These are phyloP conservation scores for Neonectria punicea DNA, from an alignment of 2,329 filamentous ascomycete species.

Conservation along the genomic window DNA sequence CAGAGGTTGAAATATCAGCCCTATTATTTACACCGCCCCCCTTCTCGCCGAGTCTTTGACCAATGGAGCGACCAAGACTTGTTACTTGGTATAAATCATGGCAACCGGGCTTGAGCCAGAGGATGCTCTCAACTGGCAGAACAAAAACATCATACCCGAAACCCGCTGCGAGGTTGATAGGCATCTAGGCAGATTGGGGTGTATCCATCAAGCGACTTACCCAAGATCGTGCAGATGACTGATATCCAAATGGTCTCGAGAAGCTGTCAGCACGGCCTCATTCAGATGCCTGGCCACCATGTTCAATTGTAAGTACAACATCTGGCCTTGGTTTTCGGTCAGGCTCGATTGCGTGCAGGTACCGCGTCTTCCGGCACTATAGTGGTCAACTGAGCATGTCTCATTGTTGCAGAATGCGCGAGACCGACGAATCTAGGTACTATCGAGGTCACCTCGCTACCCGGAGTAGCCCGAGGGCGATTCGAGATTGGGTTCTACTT, in stretches of 20 bases:
- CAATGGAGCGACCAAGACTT: not conserved
- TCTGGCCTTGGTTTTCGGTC: not conserved
- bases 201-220: not conserved
- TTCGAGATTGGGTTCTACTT: conserved; percentile 23
- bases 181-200: not conserved
- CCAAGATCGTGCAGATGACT: not conserved
- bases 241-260: not conserved
- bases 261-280: not conserved
- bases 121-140: not conserved
- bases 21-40: not conserved
- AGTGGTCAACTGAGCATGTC: not conserved
- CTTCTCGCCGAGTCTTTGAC: not conserved
- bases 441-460: not conserved
- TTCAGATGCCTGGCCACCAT: not conserved
- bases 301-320: not conserved
- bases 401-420: not conserved
- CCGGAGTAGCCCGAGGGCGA: not conserved
- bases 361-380: not conserved
- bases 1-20: not conserved
- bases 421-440: not conserved
- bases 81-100: not conserved
- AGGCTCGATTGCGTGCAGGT: not conserved
- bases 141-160: not conserved
- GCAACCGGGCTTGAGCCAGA: not conserved
- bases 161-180: not conserved